Base-by-base conservation (phyloP, 2,329 filamentous ascomycete genomes). In the Colletotrichum coccodes region DNA sequence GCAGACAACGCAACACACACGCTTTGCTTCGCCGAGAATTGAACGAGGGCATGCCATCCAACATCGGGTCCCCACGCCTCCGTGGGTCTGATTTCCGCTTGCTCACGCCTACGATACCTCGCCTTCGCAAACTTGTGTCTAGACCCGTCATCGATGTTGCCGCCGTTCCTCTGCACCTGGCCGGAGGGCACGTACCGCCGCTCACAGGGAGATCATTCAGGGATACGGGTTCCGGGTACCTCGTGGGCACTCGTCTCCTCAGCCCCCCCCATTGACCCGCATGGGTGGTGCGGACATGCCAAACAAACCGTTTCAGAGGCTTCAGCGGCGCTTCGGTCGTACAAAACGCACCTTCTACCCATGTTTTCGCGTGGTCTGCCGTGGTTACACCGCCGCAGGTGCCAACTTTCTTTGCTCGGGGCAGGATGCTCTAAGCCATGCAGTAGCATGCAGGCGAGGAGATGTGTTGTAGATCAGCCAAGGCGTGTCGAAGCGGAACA, bases 401-500 rank as follows among this genome's bases (percentile, higher is more conserved):
- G n/a, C n/a, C 42, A 46, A 23, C 21, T 46, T 12, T 21, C 14
- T 2, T n/a, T 46, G 21, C 42, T 46, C 6, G 42, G 7, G 42
- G 42, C 42, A 26, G 18, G 21, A n/a, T n/a, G n/a, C n/a, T n/a
- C n/a, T n/a, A n/a, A n/a, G 42, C 21, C 21, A 26, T 26, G 42
- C 42, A 26, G 21, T 23, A n/a, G 11, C 42, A 46, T 26, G 21
- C 14, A 21, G 42, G 42, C 26, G 42, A 46, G 42, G 21, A 46
- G 42, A 11, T 26, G 40, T 34, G 60, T 16, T 28, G 52, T 52
- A 64, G 60, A 64, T 64, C 42, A 23, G 32, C 32, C 40, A 40
- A 64, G 42, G 38, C 32, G 23, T 32, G 36, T 21, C 16, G n/a
- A 54, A 18, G 47, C 21, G 14, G 18, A 26, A 23, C 28, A 36